Evolutionary conservation across 495 filamentous ascomycete species (phyloP).

Genomic region (Penicillium lagena): DNA sequence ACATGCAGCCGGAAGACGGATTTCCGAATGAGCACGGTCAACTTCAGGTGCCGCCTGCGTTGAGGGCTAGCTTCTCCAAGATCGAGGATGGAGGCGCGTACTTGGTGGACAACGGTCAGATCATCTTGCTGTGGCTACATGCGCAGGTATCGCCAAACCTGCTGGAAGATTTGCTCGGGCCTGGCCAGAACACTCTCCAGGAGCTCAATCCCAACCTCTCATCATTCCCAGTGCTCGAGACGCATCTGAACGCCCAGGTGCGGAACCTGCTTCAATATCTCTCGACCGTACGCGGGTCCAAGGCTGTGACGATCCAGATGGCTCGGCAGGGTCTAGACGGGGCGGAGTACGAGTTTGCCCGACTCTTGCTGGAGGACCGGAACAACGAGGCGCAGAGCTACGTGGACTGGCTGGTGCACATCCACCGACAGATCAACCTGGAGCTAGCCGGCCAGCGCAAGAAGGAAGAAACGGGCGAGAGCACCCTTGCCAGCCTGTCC

Average conservation of each 20-base stretch:
- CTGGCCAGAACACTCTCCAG: constrained; percentile 63
- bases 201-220: constrained; percentile 72
- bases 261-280: constrained; percentile 89
- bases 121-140: constrained; percentile 87
- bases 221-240: constrained; percentile 68
- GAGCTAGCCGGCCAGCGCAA: constrained; percentile 78
- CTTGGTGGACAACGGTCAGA: constrained; percentile 93
- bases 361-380: constrained; percentile 84
- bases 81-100: constrained; percentile 97
- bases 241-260: constrained; percentile 91
- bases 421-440: constrained; percentile 86
- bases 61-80: constrained; percentile 82
- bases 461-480: constrained; percentile 56
- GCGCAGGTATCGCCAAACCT: constrained; percentile 69
- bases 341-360: constrained; percentile 93
- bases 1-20: constrained; percentile 66
- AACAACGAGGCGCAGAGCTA: constrained; percentile 98
- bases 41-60: constrained; percentile 57
- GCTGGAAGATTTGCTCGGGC: constrained; percentile 84
- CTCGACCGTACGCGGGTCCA: constrained; percentile 71
- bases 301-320: constrained; percentile 82
- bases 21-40: constrained; percentile 88
- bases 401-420: constrained; percentile 96
- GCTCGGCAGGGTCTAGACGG: constrained; percentile 92
- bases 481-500: constrained; percentile 53